A percentile compares a stretch with the other conserved stretches of the same genome.
These are phyloP conservation scores for Mollisiaceae sp. DNA, from an alignment of 2,329 filamentous ascomycete genomes.

Conservation along the genomic window DNA sequence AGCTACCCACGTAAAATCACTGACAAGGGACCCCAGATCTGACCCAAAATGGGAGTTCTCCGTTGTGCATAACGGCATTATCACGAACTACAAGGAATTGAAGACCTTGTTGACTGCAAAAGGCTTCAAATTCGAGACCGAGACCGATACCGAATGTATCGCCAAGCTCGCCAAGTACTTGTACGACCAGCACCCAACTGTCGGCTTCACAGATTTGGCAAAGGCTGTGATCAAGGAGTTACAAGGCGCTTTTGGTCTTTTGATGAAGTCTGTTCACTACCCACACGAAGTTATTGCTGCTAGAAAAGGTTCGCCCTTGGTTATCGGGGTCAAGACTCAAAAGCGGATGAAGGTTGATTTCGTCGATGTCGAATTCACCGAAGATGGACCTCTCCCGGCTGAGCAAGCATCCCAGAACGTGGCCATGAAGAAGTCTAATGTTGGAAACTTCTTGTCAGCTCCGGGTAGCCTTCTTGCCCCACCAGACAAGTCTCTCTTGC, in stretches of 20 bases:
- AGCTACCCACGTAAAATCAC: constrained; percentile 14
- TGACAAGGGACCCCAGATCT: constrained; percentile 62
- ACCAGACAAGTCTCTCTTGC: constrained; percentile 95
- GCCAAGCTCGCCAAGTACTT: constrained; percentile 99
- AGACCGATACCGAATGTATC: constrained; percentile 99
- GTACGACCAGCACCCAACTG: constrained; percentile 89
- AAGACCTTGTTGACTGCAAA: constrained; percentile 91
- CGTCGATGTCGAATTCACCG: constrained; percentile 96
- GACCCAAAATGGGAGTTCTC: constrained; percentile 95
- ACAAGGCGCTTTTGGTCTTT: constrained; percentile 93
- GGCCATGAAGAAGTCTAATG: constrained; percentile 86
- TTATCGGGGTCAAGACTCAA: constrained; percentile 94
- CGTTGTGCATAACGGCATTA: constrained; percentile 99
- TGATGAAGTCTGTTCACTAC: constrained; percentile 98
- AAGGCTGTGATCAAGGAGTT: constrained; percentile 99
- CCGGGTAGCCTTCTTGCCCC: constrained; percentile 74
- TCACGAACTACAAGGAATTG: constrained; percentile 99
- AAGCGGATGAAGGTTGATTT: constrained; percentile 99
- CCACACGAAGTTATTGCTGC: constrained; percentile 97
- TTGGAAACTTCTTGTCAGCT: constrained; percentile 69
- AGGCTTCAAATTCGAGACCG: constrained; percentile 98
- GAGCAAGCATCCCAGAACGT: constrained; percentile 96
- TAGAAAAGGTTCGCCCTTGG: constrained; percentile 96
- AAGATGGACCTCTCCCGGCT: constrained; percentile 81
- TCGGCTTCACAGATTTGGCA: constrained; percentile 94